Evolutionary conservation across 2,329 filamentous ascomycete genomes (phyloP).

Genomic region (Rugonectria rugulosa): DNA sequence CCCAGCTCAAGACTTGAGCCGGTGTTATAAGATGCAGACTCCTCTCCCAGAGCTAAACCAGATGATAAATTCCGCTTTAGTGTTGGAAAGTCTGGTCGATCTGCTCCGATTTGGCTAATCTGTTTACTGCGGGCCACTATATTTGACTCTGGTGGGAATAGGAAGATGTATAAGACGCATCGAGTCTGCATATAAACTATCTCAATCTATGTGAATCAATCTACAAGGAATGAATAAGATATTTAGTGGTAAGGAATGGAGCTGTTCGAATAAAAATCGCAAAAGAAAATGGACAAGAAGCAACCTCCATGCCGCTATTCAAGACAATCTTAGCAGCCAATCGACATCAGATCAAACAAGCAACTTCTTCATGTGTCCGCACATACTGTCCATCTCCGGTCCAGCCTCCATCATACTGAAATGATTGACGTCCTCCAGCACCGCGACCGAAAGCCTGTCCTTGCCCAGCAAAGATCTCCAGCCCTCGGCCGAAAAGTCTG

Average conservation of each 20-base stretch:
- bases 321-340: neutral
- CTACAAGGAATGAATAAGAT: conserved; percentile 3
- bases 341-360: conserved; percentile 1
- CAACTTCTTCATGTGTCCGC: conserved; percentile 11
- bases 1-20: too few species aligned
- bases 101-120: too few species aligned
- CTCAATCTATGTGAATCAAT: neutral
- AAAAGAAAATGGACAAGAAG: too few species aligned
- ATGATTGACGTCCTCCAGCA: conserved; percentile 26
- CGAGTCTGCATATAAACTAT: neutral
- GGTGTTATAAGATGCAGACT: too few species aligned
- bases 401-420: conserved; percentile 34
- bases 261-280: neutral
- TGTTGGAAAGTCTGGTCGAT: too few species aligned
- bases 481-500: conserved; percentile 61
- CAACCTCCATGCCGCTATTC: neutral
- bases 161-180: too few species aligned
- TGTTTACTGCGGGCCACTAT: too few species aligned
- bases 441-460: conserved; percentile 19
- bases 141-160: too few species aligned
- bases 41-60: too few species aligned
- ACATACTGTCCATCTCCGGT: conserved; percentile 30
- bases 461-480: conserved; percentile 32
- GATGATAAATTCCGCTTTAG: too few species aligned
- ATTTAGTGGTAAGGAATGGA: neutral